Evolutionary conservation across 2,329 filamentous ascomycete species (phyloP), one percentile per base, ranked within the genome.

Genomic region (Trichoderma sp.): DNA sequence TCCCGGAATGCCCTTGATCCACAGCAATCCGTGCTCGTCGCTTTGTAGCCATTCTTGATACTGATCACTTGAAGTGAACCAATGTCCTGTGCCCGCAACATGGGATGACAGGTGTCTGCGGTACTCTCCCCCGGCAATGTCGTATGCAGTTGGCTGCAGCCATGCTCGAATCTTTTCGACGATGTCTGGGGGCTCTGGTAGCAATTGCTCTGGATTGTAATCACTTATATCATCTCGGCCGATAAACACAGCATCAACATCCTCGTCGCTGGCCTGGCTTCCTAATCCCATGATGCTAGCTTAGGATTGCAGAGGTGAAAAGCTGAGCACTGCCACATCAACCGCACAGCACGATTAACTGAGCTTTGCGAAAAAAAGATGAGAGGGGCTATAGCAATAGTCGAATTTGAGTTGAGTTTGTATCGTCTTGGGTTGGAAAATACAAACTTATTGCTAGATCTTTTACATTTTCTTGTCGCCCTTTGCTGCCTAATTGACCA

Each of bases 1-100:
- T 2, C 79, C 80, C 2, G 79, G 76, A 17, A 80, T 77, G 1
- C 79, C 79, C 67, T 71, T 74, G 70, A 80, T 74, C 74, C 74
- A 78, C 15, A 78, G 74, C 17, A 74, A 17, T 15, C 72, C 72
- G 34, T 70, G 34, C 2, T 70, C 63, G 1, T 50, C 35, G 8
- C 53, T 52, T 0, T 42, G 10, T 5, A 72, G 58, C 73, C 73
- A 74, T 27, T 70, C 15, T 17, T 68, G 59, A 39, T 72, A 74
- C 4, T 68, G 48, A 10, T 53, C 48, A 13, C 53, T 71, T 0
- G 65, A 67, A n/a, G 53, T 67, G 32, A 73, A 60, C 73, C 71
- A 73, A 34, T 19, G 37, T 3, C 73, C 73, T 4, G 74, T 75
- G 17, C 72, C 72, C 1, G 37, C 34, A 7, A 71, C 58, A 52